Base-by-base conservation (phyloP, 2,329 filamentous ascomycete species). In the Xylaria sp. region DNA sequence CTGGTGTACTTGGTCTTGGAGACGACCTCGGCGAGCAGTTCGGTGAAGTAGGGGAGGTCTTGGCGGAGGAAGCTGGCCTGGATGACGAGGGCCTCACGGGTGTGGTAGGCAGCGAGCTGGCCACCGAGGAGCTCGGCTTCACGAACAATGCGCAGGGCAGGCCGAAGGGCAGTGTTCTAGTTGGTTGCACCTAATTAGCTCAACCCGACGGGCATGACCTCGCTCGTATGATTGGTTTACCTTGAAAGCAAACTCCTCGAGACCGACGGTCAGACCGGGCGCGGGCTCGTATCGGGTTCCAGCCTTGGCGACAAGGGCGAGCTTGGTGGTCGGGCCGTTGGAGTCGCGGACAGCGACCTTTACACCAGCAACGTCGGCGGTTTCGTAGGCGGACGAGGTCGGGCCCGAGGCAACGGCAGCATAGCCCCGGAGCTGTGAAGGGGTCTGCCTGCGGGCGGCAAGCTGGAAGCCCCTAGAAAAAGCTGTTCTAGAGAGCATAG, bases 191-290 rank as follows among this genome's bases (percentile, higher is more conserved):
- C 61, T 78, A 78, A 79, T 82, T 80, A 83, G 78, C 79, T 80
- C 73, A 70, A 63, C 60, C 59, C 54, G 23, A 30, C 23, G 23
- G 23, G 4, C 23, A 5, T 30, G 23, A 30, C 23, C 23, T 30
- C 23, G 23, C 23, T 30, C 23, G 23, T 30, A 30, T 30, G 23
- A n/a, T 18, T 16, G 70, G 59, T 66, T 64, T 76, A 92, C 94
- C 90, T 96, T 96, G 86, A 97, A 99, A 67, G 95, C 93, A 80
- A 95, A 99, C 76, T 91, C 90, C 80, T 94, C 90, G 67, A 99
- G 84, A 60, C 89, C 93, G 73, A 92, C 89, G 66, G 93, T 89
- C 76, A 97, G 83, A 67, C 94, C 94, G 65, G 94, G 94, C 68
- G 90, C 83, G 65, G 90, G 85, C 81, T 99, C 88, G 78, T 93